These are phyloP conservation scores for Colletotrichum orchidophilum DNA, from an alignment of 2,329 filamentous ascomycete genomes.

Conservation along the genomic window DNA sequence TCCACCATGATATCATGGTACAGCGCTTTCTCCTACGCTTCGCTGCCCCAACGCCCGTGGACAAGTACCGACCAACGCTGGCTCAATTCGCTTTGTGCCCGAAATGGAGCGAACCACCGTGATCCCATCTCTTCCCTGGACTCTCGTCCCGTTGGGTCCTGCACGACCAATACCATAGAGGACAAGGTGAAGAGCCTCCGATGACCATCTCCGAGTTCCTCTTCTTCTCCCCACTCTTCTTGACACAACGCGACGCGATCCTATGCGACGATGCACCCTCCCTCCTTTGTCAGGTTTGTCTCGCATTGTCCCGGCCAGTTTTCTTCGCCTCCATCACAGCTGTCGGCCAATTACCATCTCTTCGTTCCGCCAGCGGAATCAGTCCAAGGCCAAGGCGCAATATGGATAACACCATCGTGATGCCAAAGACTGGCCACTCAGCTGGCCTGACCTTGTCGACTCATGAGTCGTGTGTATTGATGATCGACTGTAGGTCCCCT, in stretches of 20 bases:
- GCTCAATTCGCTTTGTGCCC: constrained; percentile 16
- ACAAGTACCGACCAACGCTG: constrained; percentile 30
- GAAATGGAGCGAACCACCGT: constrained; percentile 14
- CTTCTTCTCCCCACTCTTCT: constrained; percentile 28
- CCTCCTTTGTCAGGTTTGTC: constrained; percentile 29
- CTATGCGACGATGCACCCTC: constrained; percentile 4
- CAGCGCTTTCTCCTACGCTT: constrained; percentile 12
- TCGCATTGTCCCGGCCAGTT: constrained; percentile 11
- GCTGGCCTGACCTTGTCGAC: constrained; percentile 1
- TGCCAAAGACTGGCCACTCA: neutral
- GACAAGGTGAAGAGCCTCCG: constrained; percentile 1
- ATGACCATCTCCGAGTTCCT: constrained; percentile 17
- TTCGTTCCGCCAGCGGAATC: neutral
- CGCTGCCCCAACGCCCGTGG: constrained; percentile 5
- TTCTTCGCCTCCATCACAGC: neutral
- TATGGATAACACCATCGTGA: constrained; percentile 4
- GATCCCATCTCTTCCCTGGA: constrained; percentile 8
- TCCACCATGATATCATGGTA: constrained; percentile 34
- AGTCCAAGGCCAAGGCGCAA: neutral
- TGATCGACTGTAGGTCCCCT: constrained; percentile 15
- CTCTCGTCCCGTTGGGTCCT: neutral
- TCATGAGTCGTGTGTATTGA: constrained; percentile 21
- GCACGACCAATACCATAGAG: neutral
- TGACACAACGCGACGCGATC: constrained; percentile 19
- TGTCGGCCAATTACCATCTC: neutral